phyloP scores from a whole-genome alignment of 208 protist genomes.

The Acanthamoeba rhysodes region DNA sequence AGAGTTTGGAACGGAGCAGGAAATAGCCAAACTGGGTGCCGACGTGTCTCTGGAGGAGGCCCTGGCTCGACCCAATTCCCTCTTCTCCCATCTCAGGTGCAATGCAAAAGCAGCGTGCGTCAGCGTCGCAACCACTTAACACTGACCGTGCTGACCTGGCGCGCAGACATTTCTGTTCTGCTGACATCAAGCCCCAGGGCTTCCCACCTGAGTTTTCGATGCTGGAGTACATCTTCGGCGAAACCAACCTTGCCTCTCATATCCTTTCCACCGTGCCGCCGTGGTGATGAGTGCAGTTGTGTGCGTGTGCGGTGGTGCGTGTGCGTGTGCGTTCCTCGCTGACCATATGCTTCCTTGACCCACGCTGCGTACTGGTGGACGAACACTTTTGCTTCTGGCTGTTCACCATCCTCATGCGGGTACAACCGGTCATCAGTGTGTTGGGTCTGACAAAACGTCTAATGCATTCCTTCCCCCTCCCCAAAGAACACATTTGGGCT shows the following conservation, averaged over 20 bases:
- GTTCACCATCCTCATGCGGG: slow-evolving; percentile 69
- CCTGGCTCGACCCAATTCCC: background rate
- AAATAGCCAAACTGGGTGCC: background rate
- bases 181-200: background rate
- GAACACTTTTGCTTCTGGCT: slow-evolving; percentile 69
- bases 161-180: slow-evolving; percentile 29
- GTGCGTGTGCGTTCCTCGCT: background rate
- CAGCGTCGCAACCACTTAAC: no score
- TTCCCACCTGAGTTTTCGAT: slow-evolving; percentile 31
- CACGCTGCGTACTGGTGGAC: slow-evolving; percentile 19
- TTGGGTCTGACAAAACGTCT: no score
- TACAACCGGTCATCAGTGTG: background rate
- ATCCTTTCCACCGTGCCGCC: background rate
- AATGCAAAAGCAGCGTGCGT: background rate
- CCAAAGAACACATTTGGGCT: slow-evolving; percentile 63
- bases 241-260: slow-evolving; percentile 49
- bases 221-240: slow-evolving; percentile 4
- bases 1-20: background rate
- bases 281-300: no score
- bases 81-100: slow-evolving; percentile 1
- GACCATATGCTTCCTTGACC: background rate
- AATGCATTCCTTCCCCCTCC: no score
- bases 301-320: background rate
- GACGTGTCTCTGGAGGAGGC: slow-evolving; percentile 26
- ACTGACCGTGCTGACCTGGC: no score